A percentile compares a stretch with the other conserved stretches of the same genome.
phyloP scores from a whole-genome alignment of 441 rosid species.

The Bruguiera hainesii region DNA sequence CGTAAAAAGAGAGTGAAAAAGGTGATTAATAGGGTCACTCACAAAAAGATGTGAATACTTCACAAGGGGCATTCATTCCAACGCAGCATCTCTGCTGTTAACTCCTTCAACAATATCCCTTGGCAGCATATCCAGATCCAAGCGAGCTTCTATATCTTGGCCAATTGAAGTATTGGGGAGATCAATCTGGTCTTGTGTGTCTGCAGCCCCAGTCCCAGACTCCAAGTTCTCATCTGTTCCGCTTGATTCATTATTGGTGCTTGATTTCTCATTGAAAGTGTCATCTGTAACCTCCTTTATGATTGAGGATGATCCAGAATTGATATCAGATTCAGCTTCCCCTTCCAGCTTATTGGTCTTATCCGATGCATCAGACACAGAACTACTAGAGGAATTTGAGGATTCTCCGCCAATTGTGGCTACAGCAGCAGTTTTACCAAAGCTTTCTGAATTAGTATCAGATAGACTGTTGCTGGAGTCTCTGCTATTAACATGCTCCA shows the following conservation, averaged over 20 bases:
- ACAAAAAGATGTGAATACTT: neutral
- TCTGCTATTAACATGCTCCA: slow-evolving; percentile 23
- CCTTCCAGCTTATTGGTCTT: slow-evolving; percentile 26
- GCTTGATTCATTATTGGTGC: slow-evolving; percentile 27
- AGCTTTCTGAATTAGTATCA: slow-evolving; percentile 22
- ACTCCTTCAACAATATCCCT: slow-evolving; percentile 35
- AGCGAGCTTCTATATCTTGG: slow-evolving; percentile 42
- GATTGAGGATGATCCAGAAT: slow-evolving; percentile 20
- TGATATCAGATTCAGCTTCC: slow-evolving; percentile 29
- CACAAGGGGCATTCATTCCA: slow-evolving; percentile 31
- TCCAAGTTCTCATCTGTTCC: slow-evolving; percentile 30
- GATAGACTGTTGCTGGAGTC: slow-evolving; percentile 19
- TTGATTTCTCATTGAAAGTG: slow-evolving; percentile 23
- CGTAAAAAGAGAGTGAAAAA: slow-evolving; percentile 22
- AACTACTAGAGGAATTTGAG: slow-evolving; percentile 28
- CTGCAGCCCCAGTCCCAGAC: slow-evolving; percentile 24
- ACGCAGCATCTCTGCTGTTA: slow-evolving; percentile 38
- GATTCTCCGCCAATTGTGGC: slow-evolving; percentile 27
- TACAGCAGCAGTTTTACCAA: slow-evolving; percentile 23
- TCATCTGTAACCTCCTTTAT: slow-evolving; percentile 15
- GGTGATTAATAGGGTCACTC: slow-evolving; percentile 3
- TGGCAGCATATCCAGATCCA: slow-evolving; percentile 53
- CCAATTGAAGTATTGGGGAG: slow-evolving; percentile 34
- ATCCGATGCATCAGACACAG: slow-evolving; percentile 21
- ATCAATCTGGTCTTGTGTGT: slow-evolving; percentile 33